Conservation (phyloP, 1,284 basidiomycete genomes). For the Heliocybe sulcata region DNA sequence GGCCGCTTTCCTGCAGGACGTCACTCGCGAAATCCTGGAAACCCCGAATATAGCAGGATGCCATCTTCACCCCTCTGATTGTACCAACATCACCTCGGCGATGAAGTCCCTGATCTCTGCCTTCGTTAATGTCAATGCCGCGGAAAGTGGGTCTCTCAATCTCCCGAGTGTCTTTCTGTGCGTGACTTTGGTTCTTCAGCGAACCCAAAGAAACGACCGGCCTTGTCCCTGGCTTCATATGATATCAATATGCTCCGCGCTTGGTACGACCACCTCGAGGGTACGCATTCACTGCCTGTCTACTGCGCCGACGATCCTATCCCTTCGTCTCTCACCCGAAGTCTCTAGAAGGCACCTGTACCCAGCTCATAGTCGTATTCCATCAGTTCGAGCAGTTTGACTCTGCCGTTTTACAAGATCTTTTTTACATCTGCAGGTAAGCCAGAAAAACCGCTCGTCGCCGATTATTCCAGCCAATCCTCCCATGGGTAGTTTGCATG, state of each 20-base stretch:
- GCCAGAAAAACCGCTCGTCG: not conserved
- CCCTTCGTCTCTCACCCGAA: not conserved
- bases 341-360: conserved; percentile 9
- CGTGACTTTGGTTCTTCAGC: conserved; percentile 6
- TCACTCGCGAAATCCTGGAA: conserved; percentile 32
- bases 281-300: conserved; percentile 11
- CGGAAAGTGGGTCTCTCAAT: conserved; percentile 18
- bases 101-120: conserved; percentile 53
- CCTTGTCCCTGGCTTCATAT: conserved; percentile 45
- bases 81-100: conserved; percentile 38
- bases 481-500: conserved; percentile 23
- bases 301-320: conserved; percentile 20
- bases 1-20: conserved; percentile 32
- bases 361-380: conserved; percentile 45
- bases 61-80: conserved; percentile 53
- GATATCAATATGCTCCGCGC: conserved; percentile 50
- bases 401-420: conserved; percentile 47
- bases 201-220: conserved; percentile 32
- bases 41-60: conserved; percentile 20
- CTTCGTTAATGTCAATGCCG: conserved; percentile 34
- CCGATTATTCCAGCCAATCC: conserved; percentile 9
- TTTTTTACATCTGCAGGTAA: conserved; percentile 66
- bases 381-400: conserved; percentile 71
- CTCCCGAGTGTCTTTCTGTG: conserved; percentile 8
- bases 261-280: conserved; percentile 44